Percentiles rank a stretch among this genome's conserved stretches.
Conservation (phyloP, 1,284 basidiomycete genomes). For the Inonotus hispidus region DNA sequence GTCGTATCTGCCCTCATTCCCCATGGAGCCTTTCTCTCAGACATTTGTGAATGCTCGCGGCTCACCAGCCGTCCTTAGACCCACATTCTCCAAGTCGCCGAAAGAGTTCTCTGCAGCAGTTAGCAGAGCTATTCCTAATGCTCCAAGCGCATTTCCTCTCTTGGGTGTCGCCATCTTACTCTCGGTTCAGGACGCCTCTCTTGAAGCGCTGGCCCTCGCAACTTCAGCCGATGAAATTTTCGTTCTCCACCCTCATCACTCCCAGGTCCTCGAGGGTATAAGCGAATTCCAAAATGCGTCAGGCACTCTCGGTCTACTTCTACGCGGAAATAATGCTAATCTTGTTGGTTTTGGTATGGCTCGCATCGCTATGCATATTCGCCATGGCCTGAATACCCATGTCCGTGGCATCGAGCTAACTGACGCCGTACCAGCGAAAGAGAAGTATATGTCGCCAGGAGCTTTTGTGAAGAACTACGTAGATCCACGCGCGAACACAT, state of each 20-base stretch:
- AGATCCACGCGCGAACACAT: conserved; percentile 17
- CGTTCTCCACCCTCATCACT: neutral
- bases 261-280: neutral
- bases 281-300: neutral
- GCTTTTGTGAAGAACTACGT: conserved; percentile 24
- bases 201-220: conserved; percentile 12
- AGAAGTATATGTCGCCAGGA: conserved; percentile 25
- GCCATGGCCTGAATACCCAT: conserved; percentile 22
- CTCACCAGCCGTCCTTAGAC: neutral
- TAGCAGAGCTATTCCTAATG: neutral
- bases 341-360: conserved; percentile 33
- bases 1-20: neutral
- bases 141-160: neutral
- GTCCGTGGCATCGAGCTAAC: conserved; percentile 31
- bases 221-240: neutral
- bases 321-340: conserved; percentile 11
- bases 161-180: conserved; percentile 7
- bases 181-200: neutral
- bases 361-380: conserved; percentile 26
- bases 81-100: neutral
- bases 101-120: neutral
- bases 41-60: conserved; percentile 2
- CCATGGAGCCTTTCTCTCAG: conserved; percentile 9
- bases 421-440: conserved; percentile 25
- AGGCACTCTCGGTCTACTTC: neutral